These are phyloP conservation scores for Oldenlandia corymbosa DNA, from an alignment of 257 asterid species.

Conservation along the genomic window DNA sequence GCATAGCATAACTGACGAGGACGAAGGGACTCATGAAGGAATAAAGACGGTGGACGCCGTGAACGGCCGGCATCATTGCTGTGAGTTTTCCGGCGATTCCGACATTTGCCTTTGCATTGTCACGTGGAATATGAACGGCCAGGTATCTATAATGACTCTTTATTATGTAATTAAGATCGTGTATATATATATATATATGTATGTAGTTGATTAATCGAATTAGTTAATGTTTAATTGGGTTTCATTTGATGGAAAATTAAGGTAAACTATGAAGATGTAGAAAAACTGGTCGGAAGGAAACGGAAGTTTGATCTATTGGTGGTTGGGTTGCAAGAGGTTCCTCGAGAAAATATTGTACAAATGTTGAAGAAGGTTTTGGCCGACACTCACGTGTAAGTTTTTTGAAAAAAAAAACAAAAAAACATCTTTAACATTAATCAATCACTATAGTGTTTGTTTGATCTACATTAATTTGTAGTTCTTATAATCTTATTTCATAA, in stretches of 20 bases:
- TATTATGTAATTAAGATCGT: too few relatives aligned
- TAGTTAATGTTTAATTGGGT: too few relatives aligned
- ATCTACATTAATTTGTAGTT: neutral
- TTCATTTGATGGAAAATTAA: slow-evolving; percentile 17
- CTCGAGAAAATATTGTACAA: slow-evolving; percentile 33
- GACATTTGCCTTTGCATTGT: slow-evolving; percentile 54
- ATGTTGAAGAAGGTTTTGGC: slow-evolving; percentile 37
- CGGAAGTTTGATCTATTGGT: slow-evolving; percentile 52
- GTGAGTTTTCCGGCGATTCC: slow-evolving; percentile 42
- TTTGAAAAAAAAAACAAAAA: too few relatives aligned
- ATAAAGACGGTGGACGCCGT: slow-evolving; percentile 39
- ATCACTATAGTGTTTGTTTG: too few relatives aligned
- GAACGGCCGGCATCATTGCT: slow-evolving; percentile 15
- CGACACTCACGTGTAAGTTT: slow-evolving; percentile 52
- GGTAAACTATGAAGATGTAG: slow-evolving; percentile 47
- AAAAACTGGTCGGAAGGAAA: slow-evolving; percentile 41
- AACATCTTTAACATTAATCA: too few relatives aligned
- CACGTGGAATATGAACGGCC: slow-evolving; percentile 76
- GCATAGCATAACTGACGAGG: slow-evolving; percentile 22
- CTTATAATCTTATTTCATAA: too few relatives aligned
- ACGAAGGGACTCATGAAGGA: slow-evolving; percentile 50
- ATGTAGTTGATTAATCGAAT: neutral
- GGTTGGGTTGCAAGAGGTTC: slow-evolving; percentile 71
- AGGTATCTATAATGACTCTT: too few relatives aligned
- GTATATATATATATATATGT: neutral